Percentiles rank a stretch among this genome's conserved stretches.
phyloP scores from a whole-genome alignment of 495 filamentous ascomycete species.

The Talaromyces adpressus region DNA sequence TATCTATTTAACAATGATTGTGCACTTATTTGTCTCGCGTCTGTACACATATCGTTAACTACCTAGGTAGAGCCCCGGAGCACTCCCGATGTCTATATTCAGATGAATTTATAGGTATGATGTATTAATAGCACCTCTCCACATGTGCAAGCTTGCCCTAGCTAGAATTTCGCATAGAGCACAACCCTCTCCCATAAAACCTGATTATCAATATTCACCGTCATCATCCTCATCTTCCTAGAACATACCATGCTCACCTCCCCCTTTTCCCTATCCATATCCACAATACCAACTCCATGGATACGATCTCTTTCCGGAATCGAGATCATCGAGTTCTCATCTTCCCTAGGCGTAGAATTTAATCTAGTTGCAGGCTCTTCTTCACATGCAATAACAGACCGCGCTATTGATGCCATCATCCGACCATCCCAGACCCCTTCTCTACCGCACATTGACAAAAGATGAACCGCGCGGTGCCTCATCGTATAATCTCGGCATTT shows the following conservation, averaged over 20 bases:
- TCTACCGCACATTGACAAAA: conserved; percentile 8
- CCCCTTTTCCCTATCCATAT: neutral
- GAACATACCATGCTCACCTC: neutral
- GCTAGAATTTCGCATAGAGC: neutral
- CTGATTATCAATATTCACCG: neutral
- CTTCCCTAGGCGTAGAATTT: neutral
- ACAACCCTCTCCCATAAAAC: neutral
- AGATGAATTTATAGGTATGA: too few species aligned
- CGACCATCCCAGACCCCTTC: conserved; percentile 6
- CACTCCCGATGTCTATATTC: too few species aligned
- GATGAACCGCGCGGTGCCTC: conserved; percentile 13
- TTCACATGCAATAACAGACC: neutral
- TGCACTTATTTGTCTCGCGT: too few species aligned
- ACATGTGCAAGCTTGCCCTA: neutral
- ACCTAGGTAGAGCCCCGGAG: too few species aligned
- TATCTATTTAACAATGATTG: too few species aligned
- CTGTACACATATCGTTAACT: too few species aligned
- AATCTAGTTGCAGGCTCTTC: neutral
- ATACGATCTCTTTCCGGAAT: neutral
- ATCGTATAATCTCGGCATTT: conserved; percentile 16
- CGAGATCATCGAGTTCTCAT: neutral
- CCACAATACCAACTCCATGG: conserved; percentile 1
- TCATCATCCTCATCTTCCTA: neutral
- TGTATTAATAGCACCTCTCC: too few species aligned
- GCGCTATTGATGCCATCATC: neutral